Evolutionary conservation across 768 basidiomycete genomes (phyloP).

Genomic region (Lentinula detonsa): DNA sequence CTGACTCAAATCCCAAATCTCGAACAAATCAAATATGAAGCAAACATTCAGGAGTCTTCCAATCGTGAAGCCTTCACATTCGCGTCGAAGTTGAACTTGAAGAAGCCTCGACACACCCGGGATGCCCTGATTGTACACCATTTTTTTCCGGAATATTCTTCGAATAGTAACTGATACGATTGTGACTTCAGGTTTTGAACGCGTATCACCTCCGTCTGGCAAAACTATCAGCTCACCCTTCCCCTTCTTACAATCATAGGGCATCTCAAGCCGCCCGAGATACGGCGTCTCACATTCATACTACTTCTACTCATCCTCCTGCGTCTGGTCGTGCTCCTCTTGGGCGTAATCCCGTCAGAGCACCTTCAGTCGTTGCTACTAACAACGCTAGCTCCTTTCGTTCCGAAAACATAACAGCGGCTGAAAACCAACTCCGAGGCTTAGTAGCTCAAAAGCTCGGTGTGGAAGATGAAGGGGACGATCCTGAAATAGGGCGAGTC

Average conservation of each 20-base stretch:
- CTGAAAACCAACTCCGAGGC: background rate
- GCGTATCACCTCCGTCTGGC: constrained; percentile 1
- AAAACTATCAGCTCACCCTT: background rate
- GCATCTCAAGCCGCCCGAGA: background rate
- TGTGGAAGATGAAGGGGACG: background rate
- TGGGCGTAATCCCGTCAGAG: background rate
- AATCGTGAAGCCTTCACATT: background rate
- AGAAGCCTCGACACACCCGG: background rate
- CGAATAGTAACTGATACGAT: too few species aligned
- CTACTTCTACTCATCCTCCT: background rate
- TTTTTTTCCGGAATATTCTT: background rate
- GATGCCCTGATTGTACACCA: background rate
- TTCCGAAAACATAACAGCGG: background rate
- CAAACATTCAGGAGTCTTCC: background rate
- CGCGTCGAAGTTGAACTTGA: background rate
- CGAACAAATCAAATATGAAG: background rate
- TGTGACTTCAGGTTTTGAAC: background rate
- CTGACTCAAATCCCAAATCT: background rate
- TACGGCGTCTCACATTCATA: background rate
- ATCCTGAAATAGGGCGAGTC: background rate
- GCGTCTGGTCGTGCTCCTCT: background rate
- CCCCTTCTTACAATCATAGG: background rate
- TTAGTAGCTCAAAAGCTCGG: constrained; percentile 2
- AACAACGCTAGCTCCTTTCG: background rate
- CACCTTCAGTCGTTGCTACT: background rate